phyloP scores from a whole-genome alignment of 1,284 basidiomycete genomes.

The Moniliophthora roreri region DNA sequence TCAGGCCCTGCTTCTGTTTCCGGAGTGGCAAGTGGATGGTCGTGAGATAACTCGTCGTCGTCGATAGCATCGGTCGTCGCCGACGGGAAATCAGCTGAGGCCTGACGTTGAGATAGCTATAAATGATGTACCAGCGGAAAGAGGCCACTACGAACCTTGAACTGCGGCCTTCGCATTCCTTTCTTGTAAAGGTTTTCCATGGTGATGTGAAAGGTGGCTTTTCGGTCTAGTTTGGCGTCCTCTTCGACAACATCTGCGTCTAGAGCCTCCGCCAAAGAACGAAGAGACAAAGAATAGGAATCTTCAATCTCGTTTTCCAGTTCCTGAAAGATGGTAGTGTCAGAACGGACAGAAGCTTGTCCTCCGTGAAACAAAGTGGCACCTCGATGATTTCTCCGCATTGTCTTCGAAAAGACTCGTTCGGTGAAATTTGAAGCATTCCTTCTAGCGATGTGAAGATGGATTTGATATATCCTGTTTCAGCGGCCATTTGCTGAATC shows the following conservation, averaged over 20 bases:
- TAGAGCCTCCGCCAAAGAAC: slow-evolving; percentile 24
- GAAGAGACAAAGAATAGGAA: slow-evolving; percentile 16
- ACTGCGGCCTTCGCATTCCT: slow-evolving; percentile 41
- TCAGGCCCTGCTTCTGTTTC: background rate
- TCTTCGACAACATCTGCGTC: slow-evolving; percentile 4
- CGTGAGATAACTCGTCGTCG: slow-evolving; percentile 28
- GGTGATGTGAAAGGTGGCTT: slow-evolving; percentile 40
- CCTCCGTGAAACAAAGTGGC: slow-evolving; percentile 15
- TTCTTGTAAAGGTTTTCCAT: slow-evolving; percentile 49
- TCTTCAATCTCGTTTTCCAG: slow-evolving; percentile 13
- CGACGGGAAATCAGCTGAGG: slow-evolving; percentile 8
- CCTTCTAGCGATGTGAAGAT: slow-evolving; percentile 50
- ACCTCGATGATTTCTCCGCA: slow-evolving; percentile 52
- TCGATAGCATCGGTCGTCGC: slow-evolving; percentile 21
- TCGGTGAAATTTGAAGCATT: slow-evolving; percentile 53
- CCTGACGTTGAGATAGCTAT: slow-evolving; percentile 17
- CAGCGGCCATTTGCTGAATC: background rate
- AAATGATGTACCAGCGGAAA: slow-evolving; percentile 7
- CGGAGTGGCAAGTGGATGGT: slow-evolving; percentile 11
- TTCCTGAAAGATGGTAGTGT: background rate
- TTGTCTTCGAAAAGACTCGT: slow-evolving; percentile 42
- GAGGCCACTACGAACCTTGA: slow-evolving; percentile 49
- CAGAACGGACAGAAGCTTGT: background rate
- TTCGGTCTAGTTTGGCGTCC: slow-evolving; percentile 23
- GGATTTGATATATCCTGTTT: slow-evolving; percentile 46